phyloP scores from a whole-genome alignment of 768 basidiomycete genomes.

The Amanita molliuscula region DNA sequence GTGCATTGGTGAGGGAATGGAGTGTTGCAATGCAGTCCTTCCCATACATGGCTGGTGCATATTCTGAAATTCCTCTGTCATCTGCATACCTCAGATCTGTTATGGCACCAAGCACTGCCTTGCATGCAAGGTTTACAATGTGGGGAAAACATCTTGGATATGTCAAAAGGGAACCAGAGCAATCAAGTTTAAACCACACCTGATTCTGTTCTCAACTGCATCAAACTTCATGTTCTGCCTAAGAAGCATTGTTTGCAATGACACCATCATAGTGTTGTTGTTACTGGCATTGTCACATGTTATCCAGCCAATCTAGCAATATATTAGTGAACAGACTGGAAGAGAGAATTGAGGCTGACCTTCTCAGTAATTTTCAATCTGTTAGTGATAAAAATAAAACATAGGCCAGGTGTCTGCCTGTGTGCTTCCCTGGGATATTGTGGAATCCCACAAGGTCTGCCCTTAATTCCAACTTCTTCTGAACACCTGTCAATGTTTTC shows the following conservation, averaged over 20 bases:
- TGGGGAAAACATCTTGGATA: constrained; percentile 20
- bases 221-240: constrained; percentile 14
- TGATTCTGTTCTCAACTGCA: constrained; percentile 12
- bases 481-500: constrained; percentile 12
- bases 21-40: too few species aligned
- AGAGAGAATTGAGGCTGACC: constrained; percentile 11
- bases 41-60: constrained; percentile 1
- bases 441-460: constrained; percentile 27
- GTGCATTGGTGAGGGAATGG: constrained; percentile 6
- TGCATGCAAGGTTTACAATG: constrained; percentile 22
- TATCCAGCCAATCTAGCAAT: constrained; percentile 28
- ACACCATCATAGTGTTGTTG: constrained; percentile 21
- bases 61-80: not conserved
- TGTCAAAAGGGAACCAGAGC: not conserved
- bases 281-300: too few species aligned
- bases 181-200: constrained; percentile 9
- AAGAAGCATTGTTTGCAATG: constrained; percentile 13
- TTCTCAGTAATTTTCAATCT: constrained; percentile 15
- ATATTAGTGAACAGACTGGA: not conserved
- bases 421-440: constrained; percentile 23
- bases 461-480: constrained; percentile 17
- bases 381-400: constrained; percentile 22
- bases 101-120: constrained; percentile 18
- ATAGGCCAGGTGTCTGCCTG: constrained; percentile 24
- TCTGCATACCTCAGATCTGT: constrained; percentile 6